Percentiles rank a stretch among this genome's conserved stretches.
Conservation (phyloP, 2,329 filamentous ascomycete species). For the Apiospora malaysiana region DNA sequence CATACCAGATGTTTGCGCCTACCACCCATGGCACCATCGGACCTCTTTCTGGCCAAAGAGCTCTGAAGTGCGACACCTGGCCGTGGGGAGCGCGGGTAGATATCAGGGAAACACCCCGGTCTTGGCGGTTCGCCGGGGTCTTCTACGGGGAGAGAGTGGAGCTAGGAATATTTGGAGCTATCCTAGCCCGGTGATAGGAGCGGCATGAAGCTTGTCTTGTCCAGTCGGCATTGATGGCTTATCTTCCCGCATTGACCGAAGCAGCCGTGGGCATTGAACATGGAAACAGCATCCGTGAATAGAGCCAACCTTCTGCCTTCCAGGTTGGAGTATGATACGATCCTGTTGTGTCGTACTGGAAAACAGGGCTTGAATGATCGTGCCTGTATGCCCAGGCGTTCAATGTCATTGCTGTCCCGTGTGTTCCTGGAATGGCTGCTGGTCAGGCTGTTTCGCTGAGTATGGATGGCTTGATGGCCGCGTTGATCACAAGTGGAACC, state of each 20-base stretch:
- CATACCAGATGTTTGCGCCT: background rate
- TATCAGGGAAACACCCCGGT: slow-evolving; percentile 18
- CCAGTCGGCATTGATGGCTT: background rate
- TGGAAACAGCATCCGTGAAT: background rate
- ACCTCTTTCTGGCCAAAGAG: background rate
- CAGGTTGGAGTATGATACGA: too few relatives aligned
- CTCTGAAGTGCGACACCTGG: background rate
- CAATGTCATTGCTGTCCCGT: background rate
- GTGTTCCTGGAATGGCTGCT: slow-evolving; percentile 9
- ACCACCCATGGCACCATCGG: background rate
- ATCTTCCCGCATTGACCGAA: background rate
- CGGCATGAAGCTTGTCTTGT: background rate
- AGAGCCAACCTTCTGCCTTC: background rate
- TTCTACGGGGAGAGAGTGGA: background rate
- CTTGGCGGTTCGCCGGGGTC: background rate
- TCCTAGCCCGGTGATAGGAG: background rate
- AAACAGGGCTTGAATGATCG: background rate
- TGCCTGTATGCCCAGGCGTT: too few relatives aligned
- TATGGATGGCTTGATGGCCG: background rate
- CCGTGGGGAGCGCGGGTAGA: background rate
- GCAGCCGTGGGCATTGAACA: background rate
- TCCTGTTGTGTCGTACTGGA: background rate
- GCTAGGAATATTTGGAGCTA: background rate
- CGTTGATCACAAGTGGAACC: slow-evolving; percentile 13
- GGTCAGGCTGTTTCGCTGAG: background rate